These are phyloP conservation scores for Pestalotiopsis sp. DNA, from an alignment of 2,329 filamentous ascomycete species.

Conservation along the genomic window DNA sequence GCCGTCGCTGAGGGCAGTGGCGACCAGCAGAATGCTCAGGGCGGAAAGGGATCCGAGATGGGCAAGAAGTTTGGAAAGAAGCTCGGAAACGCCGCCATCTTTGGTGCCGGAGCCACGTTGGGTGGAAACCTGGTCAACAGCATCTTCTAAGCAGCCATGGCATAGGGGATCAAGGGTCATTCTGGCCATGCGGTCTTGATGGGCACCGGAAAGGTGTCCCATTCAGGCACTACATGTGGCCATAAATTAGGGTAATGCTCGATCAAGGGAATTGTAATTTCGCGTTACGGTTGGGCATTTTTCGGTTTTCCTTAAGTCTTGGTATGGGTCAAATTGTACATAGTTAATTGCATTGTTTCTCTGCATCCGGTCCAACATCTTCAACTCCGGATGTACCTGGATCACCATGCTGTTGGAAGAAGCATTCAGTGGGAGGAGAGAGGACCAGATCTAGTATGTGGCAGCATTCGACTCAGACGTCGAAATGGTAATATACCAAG, in stretches of 20 bases:
- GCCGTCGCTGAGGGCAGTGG: slow-evolving; percentile 67
- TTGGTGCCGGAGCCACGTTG: slow-evolving; percentile 89
- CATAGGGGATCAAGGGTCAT: not conserved
- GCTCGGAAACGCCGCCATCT: slow-evolving; percentile 80
- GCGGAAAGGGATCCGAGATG: slow-evolving; percentile 69
- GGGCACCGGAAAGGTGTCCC: not conserved
- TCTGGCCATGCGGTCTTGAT: not conserved
- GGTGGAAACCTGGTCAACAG: slow-evolving; percentile 88
- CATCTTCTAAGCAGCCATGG: slow-evolving; percentile 68
- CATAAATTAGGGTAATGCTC: not conserved
- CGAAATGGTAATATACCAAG: too few species aligned
- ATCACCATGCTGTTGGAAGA: not conserved
- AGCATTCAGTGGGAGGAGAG: too few species aligned
- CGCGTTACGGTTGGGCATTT: not conserved
- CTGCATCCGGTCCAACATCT: not conserved
- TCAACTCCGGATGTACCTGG: not conserved
- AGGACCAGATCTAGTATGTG: too few species aligned
- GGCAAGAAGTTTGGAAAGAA: slow-evolving; percentile 98
- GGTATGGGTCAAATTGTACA: not conserved
- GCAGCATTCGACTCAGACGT: too few species aligned
- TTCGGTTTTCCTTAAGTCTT: not conserved
- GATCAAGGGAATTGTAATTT: not conserved
- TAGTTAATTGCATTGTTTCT: not conserved
- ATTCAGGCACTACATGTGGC: not conserved
- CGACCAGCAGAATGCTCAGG: slow-evolving; percentile 47